phyloP scores from a whole-genome alignment of 805 yeast genomes.

The Cyberlindnera euphorbiae region DNA sequence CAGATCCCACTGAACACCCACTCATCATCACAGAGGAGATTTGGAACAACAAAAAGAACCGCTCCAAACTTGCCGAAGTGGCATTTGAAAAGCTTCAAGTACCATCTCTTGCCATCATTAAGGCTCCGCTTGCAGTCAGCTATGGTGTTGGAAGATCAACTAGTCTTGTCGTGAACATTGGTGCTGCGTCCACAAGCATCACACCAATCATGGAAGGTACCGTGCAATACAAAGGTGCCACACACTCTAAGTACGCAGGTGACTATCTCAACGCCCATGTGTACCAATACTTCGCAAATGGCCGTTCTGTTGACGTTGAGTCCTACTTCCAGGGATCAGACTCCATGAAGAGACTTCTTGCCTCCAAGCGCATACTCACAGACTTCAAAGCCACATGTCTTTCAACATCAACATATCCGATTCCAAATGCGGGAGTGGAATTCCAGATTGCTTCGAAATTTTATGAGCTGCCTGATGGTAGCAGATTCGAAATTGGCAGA shows the following conservation, averaged over 20 bases:
- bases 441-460: constrained; percentile 34
- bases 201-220: constrained; percentile 78
- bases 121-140: constrained; percentile 72
- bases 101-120: constrained; percentile 71
- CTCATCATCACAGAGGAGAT: constrained; percentile 57
- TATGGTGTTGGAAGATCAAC: constrained; percentile 75
- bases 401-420: constrained; percentile 35
- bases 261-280: constrained; percentile 72
- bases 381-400: constrained; percentile 45
- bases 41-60: constrained; percentile 63
- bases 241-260: constrained; percentile 75
- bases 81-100: constrained; percentile 73
- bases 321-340: constrained; percentile 26
- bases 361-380: constrained; percentile 34
- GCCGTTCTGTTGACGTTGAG: constrained; percentile 17
- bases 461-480: constrained; percentile 59
- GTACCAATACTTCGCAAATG: constrained; percentile 39
- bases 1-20: constrained; percentile 59
- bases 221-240: constrained; percentile 58
- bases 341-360: constrained; percentile 35
- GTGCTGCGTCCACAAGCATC: constrained; percentile 62
- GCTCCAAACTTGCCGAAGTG: constrained; percentile 54
- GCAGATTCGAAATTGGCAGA: constrained; percentile 41
- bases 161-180: constrained; percentile 78
- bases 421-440: constrained; percentile 29